Conservation (phyloP, 371 early-diverging fungal genomes). For the Parasitella parasitica region DNA sequence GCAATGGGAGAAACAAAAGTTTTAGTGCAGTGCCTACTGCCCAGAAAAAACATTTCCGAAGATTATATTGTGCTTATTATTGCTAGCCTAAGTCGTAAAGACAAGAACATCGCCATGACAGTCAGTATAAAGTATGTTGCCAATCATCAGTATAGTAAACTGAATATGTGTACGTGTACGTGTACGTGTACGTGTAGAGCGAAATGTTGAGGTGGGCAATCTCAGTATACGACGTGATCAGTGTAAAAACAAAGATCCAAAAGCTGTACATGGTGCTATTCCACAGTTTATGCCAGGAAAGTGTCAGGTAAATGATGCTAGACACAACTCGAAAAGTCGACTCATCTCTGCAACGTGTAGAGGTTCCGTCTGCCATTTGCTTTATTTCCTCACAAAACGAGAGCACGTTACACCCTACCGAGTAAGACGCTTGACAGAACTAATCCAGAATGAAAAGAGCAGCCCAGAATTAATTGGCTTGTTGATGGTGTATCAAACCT, state of each 20-base stretch:
- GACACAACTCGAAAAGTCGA: neutral
- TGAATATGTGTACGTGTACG: no score
- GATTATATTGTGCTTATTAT: conserved; percentile 39
- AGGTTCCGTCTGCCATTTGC: conserved; percentile 48
- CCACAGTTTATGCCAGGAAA: conserved; percentile 40
- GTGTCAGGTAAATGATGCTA: conserved; percentile 29
- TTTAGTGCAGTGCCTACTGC: conserved; percentile 41
- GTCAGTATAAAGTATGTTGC: conserved; percentile 12
- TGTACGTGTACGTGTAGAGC: neutral
- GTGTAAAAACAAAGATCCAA: conserved; percentile 33
- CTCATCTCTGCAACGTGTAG: conserved; percentile 17
- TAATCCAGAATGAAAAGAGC: conserved; percentile 31
- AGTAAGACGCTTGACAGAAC: conserved; percentile 44
- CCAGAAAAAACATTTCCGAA: conserved; percentile 45
- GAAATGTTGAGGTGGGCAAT: conserved; percentile 49
- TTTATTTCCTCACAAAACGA: conserved; percentile 51
- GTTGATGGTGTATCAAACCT: conserved; percentile 40
- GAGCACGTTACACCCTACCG: conserved; percentile 52
- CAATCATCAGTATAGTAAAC: no score
- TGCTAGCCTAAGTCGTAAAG: conserved; percentile 33
- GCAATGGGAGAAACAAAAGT: neutral
- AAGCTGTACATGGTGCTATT: conserved; percentile 51
- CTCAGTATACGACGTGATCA: conserved; percentile 48
- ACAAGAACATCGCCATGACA: conserved; percentile 15
- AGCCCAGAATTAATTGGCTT: conserved; percentile 45